Evolutionary conservation across 2,329 filamentous ascomycete genomes (phyloP), one percentile per base, ranked within the genome.

Genomic region (Myriosclerotinia duriaeana): DNA sequence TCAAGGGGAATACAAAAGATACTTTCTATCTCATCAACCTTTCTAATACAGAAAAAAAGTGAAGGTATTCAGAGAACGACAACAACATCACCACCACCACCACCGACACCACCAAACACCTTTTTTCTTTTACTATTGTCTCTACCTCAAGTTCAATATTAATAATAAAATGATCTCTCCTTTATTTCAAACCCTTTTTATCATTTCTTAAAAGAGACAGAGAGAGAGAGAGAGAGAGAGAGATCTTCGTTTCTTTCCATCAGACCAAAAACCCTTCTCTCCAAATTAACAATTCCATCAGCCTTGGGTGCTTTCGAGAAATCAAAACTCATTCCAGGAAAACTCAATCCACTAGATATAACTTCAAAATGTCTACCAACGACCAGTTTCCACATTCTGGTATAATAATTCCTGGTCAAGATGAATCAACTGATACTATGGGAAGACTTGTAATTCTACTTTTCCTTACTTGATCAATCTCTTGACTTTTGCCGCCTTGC

Each of bases 401-500:
- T 74, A 82, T 88, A 73, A 80, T 82, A 75, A 81, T 84, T 71
- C 76, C 80, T 69, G 79, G 83, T 62, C 81, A 83, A 77, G 82
- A 71, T 42, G 66, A 72, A 34, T 66, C 64, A 44, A 52, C 66
- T 30, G 80, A 79, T 69, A 80, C 77, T 72, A 82, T 88, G 80
- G 84, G 85, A 71, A 84, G 82, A 75, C 79, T 88, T 80, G 86
- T 88, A 82, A 81, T 83, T 69, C 58, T 48, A 58, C 65, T 66
- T 65, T 66, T 38, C 60, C 26, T 48, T 55, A 52, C 55, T 53
- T 50, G 15, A 20, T 54, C 11, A 20, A 54, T 9, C 11, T 22
- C 66, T 66, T 59, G 15, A 53, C 40, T 65, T 36, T 48, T 71
- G 58, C 67, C 65, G 58, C 66, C 64, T 55, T 66, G 44, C 53